phyloP scores from a whole-genome alignment of 2,329 filamentous ascomycete species.

The Cercospora citrullina region DNA sequence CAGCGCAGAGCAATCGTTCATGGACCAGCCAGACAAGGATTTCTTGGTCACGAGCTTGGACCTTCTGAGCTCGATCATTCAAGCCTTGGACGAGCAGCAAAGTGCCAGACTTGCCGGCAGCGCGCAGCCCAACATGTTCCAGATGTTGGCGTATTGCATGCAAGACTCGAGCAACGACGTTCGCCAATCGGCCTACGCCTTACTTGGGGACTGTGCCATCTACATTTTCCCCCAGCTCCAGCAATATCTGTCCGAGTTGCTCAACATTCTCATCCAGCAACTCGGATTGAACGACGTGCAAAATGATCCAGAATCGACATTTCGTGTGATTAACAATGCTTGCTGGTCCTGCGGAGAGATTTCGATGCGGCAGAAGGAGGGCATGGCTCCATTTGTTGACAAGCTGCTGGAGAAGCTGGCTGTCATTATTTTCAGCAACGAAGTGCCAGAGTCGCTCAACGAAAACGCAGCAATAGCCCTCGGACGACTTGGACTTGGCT shows the following conservation, averaged over 20 bases:
- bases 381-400: conserved; percentile 74
- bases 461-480: conserved; percentile 95
- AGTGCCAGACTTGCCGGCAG: conserved; percentile 73
- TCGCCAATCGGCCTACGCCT: conserved; percentile 89
- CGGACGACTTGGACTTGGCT: conserved; percentile 80
- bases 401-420: conserved; percentile 75
- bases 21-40: conserved; percentile 89
- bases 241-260: conserved; percentile 68
- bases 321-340: conserved; percentile 95
- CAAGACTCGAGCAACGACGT: conserved; percentile 89
- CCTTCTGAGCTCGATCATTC: conserved; percentile 87
- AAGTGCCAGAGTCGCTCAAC: conserved; percentile 80
- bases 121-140: conserved; percentile 82
- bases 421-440: conserved; percentile 79
- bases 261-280: conserved; percentile 82
- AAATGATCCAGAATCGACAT: conserved; percentile 80
- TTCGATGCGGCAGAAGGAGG: conserved; percentile 70
- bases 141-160: conserved; percentile 88
- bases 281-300: conserved; percentile 70
- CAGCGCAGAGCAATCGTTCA: conserved; percentile 64
- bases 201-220: conserved; percentile 91
- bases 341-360: conserved; percentile 97
- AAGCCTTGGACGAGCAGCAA: conserved; percentile 74
- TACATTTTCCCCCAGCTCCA: conserved; percentile 84
- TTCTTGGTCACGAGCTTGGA: conserved; percentile 95